Evolutionary conservation across 805 yeast genomes (phyloP).

Genomic region (Debaryomyces maramus): DNA sequence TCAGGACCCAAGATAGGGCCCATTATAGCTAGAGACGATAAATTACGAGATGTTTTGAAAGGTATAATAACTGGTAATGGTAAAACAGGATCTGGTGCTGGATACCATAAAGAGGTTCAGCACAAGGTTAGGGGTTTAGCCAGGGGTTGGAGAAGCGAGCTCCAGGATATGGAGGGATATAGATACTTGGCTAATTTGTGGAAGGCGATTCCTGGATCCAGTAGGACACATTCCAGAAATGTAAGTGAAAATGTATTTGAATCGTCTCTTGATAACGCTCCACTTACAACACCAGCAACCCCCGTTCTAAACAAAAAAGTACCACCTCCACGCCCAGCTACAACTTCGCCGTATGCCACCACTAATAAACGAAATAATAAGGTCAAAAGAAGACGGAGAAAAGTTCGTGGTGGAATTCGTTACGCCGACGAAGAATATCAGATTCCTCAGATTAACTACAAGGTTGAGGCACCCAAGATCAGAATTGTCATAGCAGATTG

Average conservation of each 20-base stretch:
- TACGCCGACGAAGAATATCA: constrained; percentile 52
- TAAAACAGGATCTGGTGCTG: constrained; percentile 34
- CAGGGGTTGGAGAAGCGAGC: constrained; percentile 65
- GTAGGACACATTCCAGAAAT: constrained; percentile 9
- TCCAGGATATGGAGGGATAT: constrained; percentile 49
- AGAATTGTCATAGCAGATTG: constrained; percentile 70
- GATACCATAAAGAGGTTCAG: constrained; percentile 43
- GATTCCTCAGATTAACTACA: constrained; percentile 68
- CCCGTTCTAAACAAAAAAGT: constrained; percentile 1
- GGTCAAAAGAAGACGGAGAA: constrained; percentile 15
- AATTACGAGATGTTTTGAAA: constrained; percentile 62
- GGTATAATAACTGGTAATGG: constrained; percentile 44
- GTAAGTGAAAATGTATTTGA: constrained; percentile 9
- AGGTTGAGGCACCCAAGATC: constrained; percentile 72
- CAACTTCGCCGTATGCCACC: constrained; percentile 21
- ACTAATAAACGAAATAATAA: constrained; percentile 5
- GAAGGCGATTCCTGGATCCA: constrained; percentile 39
- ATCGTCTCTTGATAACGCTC: constrained; percentile 3
- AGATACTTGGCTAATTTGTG: constrained; percentile 49
- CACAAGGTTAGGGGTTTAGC: constrained; percentile 52
- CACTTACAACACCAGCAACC: not conserved
- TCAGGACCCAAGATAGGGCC: constrained; percentile 44
- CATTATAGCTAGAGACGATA: constrained; percentile 63
- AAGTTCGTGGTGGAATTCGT: constrained; percentile 14
- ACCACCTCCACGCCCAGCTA: constrained; percentile 28